phyloP scores from a whole-genome alignment of 2,329 filamentous ascomycete genomes.

The Colletotrichum coccodes region DNA sequence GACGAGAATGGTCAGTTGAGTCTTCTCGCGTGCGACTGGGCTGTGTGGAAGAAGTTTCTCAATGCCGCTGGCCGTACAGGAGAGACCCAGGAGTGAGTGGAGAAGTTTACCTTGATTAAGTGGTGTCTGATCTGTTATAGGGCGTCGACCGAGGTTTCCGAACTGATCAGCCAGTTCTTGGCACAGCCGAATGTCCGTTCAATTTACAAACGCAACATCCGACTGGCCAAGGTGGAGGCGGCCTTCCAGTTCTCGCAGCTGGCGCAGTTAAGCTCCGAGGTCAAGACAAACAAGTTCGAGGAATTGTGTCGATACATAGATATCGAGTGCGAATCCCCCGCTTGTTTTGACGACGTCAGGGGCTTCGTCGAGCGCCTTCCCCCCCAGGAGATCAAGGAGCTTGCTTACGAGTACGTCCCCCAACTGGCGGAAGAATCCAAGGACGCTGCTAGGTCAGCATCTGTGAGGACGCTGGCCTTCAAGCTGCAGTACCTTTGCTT shows the following conservation, averaged over 20 bases:
- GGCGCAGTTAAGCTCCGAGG: background rate
- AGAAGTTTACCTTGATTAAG: too few species aligned
- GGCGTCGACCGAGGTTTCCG: constrained; percentile 18
- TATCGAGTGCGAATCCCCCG: constrained; percentile 46
- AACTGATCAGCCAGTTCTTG: constrained; percentile 25
- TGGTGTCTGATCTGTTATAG: background rate
- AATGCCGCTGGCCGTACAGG: constrained; percentile 47
- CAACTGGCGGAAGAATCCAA: constrained; percentile 42
- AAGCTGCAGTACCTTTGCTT: constrained; percentile 57
- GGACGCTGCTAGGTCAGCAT: constrained; percentile 36
- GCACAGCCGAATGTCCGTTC: constrained; percentile 35
- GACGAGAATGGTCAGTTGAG: constrained; percentile 49
- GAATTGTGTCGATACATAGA: constrained; percentile 50
- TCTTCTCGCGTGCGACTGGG: constrained; percentile 57
- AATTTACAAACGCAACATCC: constrained; percentile 52
- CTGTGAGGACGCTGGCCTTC: constrained; percentile 46
- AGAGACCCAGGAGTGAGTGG: constrained; percentile 44
- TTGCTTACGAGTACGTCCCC: constrained; percentile 50
- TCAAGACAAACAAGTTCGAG: constrained; percentile 23
- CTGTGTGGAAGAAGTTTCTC: constrained; percentile 52
- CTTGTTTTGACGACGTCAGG: constrained; percentile 60
- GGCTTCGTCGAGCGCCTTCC: constrained; percentile 54
- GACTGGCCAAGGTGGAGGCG: constrained; percentile 49
- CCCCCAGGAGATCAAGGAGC: constrained; percentile 49
- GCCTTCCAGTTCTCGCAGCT: constrained; percentile 44